phyloP scores from a whole-genome alignment of 768 basidiomycete species.

The Leccinum rimulosum region DNA sequence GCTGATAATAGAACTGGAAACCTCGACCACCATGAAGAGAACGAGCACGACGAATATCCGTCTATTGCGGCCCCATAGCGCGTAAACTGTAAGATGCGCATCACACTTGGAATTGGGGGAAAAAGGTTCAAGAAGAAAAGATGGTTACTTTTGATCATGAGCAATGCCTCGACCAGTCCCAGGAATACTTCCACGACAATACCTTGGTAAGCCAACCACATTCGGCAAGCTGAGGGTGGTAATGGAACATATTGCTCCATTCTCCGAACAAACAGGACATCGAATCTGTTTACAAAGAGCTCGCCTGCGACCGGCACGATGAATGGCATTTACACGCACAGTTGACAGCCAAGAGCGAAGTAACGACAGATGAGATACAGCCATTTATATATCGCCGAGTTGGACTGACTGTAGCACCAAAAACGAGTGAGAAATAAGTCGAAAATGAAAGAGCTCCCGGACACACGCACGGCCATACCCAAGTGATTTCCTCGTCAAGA shows the following conservation, averaged over 20 bases:
- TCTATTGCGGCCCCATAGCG: conserved; percentile 4
- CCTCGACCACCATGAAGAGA: conserved; percentile 1
- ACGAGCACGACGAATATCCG: conserved; percentile 2
- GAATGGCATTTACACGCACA: not conserved
- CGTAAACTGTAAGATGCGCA: conserved; percentile 3
- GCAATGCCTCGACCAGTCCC: conserved; percentile 10
- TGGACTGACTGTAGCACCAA: not conserved
- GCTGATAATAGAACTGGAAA: conserved; percentile 2
- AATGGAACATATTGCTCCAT: conserved; percentile 4
- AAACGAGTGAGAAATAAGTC: not conserved
- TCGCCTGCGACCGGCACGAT: not conserved
- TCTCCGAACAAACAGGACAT: conserved; percentile 4
- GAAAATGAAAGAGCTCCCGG: not conserved
- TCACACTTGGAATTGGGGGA: not conserved
- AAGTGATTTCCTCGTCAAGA: conserved; percentile 7
- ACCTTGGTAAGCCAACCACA: conserved; percentile 13
- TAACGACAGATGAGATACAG: conserved; percentile 11
- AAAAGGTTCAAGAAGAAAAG: not conserved
- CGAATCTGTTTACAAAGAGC: not conserved
- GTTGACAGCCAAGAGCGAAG: conserved; percentile 3
- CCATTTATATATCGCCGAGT: conserved; percentile 5
- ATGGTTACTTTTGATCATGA: conserved; percentile 11
- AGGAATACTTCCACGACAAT: conserved; percentile 2
- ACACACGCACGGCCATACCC: conserved; percentile 10
- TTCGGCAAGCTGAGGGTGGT: not conserved